Evolutionary conservation across 352 stramenopile genomes (phyloP), one percentile per base, ranked within the genome.

Genomic region (Poterioochromonas sp.): DNA sequence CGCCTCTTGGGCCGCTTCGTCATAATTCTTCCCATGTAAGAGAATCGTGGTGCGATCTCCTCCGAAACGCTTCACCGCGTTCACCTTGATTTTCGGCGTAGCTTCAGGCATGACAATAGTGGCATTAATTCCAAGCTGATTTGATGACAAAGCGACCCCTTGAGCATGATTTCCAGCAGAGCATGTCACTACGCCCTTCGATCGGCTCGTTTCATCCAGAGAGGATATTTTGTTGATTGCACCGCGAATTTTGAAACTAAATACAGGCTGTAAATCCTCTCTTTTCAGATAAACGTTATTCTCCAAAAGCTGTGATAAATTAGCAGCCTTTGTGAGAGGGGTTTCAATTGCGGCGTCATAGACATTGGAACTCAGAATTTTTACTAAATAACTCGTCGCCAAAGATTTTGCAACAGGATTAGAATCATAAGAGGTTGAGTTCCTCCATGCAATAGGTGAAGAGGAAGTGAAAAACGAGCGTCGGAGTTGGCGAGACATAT

Each of bases 1-100:
- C 80, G 74, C 64, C 35, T 32, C 51, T 79, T 20, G 20, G 1
- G 29, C 51, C 73, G 62, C 51, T 22, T 58, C 43, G n/a, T 18
- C 60, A 18, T 44, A 44, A 43, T 69, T 69, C 32, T 43, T 69
- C 2, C 51, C 51, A 32, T 62, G 51, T 22, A 62, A 22, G 2
- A 62, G 8, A 22, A 62, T 32, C 51, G 8, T 62, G 8, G 29
- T 22, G 8, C 8, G 2, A 5, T 62, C 26, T 12, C 51, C 29
- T 40, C 60, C 35, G 29, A 69, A n/a, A 54, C 94, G 90, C 79
- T 98, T 98, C 82, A 99, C 98, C 39, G 95, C 95, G 98, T 99
- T 71, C 97, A 93, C 84, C 98, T 96, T 34, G 94, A 91, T 12
- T 93, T 93, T 20, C 87, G 86, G 47, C 95, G 89, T 32, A 88